Percentiles rank a stretch among this genome's conserved stretches.
phyloP scores from a whole-genome alignment of 139 green algal genomes.

The Desmodesmus armatus region DNA sequence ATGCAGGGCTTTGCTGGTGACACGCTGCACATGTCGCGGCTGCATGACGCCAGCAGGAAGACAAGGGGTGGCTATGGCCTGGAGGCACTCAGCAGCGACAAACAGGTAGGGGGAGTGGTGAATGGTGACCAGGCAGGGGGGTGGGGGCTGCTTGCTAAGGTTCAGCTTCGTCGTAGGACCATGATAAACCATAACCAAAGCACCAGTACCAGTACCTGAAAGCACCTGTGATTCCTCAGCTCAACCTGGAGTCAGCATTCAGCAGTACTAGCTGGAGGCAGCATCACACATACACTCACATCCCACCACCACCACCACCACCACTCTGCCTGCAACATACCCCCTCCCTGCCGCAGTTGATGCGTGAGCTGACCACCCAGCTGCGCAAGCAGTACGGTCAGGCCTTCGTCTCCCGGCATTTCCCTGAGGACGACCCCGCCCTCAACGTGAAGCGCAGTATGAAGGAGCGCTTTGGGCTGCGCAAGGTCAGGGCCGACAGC shows the following conservation, averaged over 20 bases:
- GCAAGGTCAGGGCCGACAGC: slow-evolving; percentile 84
- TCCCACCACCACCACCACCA: too few species aligned
- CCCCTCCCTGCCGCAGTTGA: slow-evolving; percentile 8
- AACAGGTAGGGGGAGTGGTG: not conserved
- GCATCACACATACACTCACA: too few species aligned
- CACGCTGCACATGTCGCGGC: slow-evolving; percentile 99
- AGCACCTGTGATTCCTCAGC: too few species aligned
- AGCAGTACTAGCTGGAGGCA: too few species aligned
- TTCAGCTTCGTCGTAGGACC: too few species aligned
- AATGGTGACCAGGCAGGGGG: not conserved
- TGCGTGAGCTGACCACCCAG: slow-evolving; percentile 20
- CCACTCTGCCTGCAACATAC: too few species aligned
- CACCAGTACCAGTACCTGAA: too few species aligned
- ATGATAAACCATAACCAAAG: not conserved
- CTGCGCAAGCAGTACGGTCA: slow-evolving; percentile 18
- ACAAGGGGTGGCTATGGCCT: slow-evolving; percentile 16
- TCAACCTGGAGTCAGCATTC: too few species aligned
- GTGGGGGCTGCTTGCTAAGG: not conserved
- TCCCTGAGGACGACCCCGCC: not conserved
- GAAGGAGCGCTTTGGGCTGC: slow-evolving; percentile 90
- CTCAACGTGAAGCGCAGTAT: slow-evolving; percentile 67
- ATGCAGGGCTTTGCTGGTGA: slow-evolving; percentile 89
- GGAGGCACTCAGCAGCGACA: slow-evolving; percentile 33
- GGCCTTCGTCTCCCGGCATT: too few species aligned
- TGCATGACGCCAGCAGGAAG: slow-evolving; percentile 85